A percentile compares a stretch with the other conserved stretches of the same genome.
phyloP scores from a whole-genome alignment of 176 grass and related monocot genomes.

The Avena sativa region DNA sequence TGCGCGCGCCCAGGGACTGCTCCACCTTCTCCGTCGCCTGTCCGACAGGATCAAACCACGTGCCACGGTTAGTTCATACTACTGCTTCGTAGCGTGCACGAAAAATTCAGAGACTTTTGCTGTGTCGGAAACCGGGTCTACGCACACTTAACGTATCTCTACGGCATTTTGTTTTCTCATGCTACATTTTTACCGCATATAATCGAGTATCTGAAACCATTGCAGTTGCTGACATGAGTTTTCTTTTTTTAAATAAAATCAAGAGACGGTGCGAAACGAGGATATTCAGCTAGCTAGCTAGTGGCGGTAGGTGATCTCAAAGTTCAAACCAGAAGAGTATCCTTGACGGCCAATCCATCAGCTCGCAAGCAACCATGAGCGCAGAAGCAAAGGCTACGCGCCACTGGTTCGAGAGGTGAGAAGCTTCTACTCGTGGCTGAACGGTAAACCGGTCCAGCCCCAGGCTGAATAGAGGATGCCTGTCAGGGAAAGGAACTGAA shows the following conservation, averaged over 20 bases:
- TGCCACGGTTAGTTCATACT: background rate
- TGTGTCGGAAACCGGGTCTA: background rate
- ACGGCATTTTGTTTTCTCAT: background rate
- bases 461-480: background rate
- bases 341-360: conserved; percentile 46
- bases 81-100: background rate
- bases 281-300: background rate
- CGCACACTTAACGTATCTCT: background rate
- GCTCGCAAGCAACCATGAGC: conserved; percentile 48
- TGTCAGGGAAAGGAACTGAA: background rate
- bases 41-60: background rate
- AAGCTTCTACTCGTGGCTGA: conserved; percentile 11
- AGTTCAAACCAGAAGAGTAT: background rate
- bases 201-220: no score
- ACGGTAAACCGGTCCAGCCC: background rate
- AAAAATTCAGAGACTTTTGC: background rate
- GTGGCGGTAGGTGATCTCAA: conserved; percentile 50
- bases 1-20: conserved; percentile 47
- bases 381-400: conserved; percentile 44
- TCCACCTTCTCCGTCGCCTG: conserved; percentile 66
- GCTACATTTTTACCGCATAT: background rate
- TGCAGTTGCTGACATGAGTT: background rate
- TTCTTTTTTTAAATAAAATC: background rate
- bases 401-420: background rate
- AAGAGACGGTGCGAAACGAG: conserved; percentile 1